Conservation (phyloP, 129 eudicot species). For the Flaveria robusta region DNA sequence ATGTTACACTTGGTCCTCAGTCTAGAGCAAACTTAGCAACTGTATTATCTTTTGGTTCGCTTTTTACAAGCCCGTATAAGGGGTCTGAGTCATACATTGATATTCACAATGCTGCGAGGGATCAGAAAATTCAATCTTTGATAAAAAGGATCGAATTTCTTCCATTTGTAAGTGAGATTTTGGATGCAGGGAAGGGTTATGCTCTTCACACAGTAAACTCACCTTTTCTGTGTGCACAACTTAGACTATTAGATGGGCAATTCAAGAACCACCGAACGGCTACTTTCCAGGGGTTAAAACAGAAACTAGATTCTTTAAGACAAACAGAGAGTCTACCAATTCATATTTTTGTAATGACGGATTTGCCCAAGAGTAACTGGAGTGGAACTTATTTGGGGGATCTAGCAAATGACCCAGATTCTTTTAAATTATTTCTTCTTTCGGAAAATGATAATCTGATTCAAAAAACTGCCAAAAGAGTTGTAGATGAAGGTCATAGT, state of each 20-base stretch:
- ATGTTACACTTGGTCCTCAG: slow-evolving; percentile 71
- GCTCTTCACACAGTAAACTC: slow-evolving; percentile 52
- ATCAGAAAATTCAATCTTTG: slow-evolving; percentile 62
- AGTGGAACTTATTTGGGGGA: slow-evolving; percentile 76
- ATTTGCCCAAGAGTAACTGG: slow-evolving; percentile 86
- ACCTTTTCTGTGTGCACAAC: slow-evolving; percentile 94
- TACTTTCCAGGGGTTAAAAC: slow-evolving; percentile 62
- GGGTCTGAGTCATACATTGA: slow-evolving; percentile 87
- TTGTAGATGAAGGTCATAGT: slow-evolving; percentile 38
- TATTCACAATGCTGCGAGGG: slow-evolving; percentile 70
- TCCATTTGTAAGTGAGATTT: slow-evolving; percentile 76
- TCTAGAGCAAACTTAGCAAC: slow-evolving; percentile 58
- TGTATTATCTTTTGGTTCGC: slow-evolving; percentile 73
- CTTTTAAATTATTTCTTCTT: slow-evolving; percentile 67
- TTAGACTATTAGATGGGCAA: slow-evolving; percentile 90
- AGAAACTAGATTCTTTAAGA: slow-evolving; percentile 57
- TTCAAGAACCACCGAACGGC: slow-evolving; percentile 85
- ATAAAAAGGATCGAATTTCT: slow-evolving; percentile 62
- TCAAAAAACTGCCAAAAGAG: slow-evolving; percentile 52
- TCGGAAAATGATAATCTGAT: slow-evolving; percentile 56
- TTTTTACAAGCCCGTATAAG: slow-evolving; percentile 78
- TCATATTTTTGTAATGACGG: slow-evolving; percentile 92
- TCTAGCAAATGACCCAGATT: slow-evolving; percentile 50
- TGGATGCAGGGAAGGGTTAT: slow-evolving; percentile 67
- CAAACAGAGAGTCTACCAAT: slow-evolving; percentile 59